These are phyloP conservation scores for Metschnikowia dekortorum DNA, from an alignment of 805 yeast genomes.

Conservation along the genomic window DNA sequence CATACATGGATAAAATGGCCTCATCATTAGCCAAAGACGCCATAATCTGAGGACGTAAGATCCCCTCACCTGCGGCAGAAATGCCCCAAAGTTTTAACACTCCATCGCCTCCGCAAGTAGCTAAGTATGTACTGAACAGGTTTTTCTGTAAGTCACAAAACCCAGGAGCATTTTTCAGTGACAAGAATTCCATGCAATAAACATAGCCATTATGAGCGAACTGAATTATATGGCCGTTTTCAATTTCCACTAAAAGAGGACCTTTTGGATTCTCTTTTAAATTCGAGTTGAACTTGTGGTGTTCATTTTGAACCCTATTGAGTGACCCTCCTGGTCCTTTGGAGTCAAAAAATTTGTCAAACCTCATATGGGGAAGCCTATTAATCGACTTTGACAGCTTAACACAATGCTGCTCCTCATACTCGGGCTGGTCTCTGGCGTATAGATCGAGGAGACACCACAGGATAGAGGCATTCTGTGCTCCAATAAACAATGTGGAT, in stretches of 20 bases:
- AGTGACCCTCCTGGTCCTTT: conserved; percentile 71
- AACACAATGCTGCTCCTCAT: background rate
- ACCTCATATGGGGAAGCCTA: conserved; percentile 55
- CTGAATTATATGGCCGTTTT: conserved; percentile 56
- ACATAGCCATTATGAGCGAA: conserved; percentile 94
- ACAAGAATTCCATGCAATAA: conserved; percentile 53
- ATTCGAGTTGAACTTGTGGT: conserved; percentile 16
- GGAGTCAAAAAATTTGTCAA: conserved; percentile 85
- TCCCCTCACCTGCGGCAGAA: conserved; percentile 5
- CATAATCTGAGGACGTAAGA: conserved; percentile 4
- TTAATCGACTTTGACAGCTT: conserved; percentile 13
- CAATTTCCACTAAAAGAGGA: conserved; percentile 56
- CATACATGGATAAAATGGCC: conserved; percentile 65
- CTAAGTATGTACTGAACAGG: conserved; percentile 17
- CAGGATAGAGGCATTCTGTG: conserved; percentile 85
- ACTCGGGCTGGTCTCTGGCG: background rate
- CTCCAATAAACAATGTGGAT: conserved; percentile 73
- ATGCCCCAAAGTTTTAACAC: conserved; percentile 72
- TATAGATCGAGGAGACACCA: conserved; percentile 48
- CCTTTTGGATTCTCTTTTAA: conserved; percentile 3
- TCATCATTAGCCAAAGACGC: conserved; percentile 54
- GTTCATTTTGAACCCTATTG: conserved; percentile 27
- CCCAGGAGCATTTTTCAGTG: conserved; percentile 11
- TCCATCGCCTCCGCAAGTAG: conserved; percentile 87
- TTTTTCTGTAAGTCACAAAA: conserved; percentile 18